These are phyloP conservation scores for Podospora pseudopauciseta DNA, from an alignment of 495 filamentous ascomycete species.

Conservation along the genomic window DNA sequence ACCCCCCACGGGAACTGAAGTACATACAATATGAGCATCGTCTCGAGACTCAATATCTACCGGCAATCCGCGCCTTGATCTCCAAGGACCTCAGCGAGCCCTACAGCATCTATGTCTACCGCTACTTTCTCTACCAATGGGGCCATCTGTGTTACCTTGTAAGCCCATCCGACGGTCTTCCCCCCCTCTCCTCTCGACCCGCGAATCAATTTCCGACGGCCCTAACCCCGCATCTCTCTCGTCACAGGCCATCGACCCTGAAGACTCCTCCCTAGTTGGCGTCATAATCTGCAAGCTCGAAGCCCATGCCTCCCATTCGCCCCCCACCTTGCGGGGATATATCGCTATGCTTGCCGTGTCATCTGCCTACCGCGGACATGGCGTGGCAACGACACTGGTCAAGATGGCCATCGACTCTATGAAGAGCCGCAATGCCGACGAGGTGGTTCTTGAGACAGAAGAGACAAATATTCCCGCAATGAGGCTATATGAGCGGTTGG, in stretches of 20 bases:
- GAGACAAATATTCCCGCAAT: slow-evolving; percentile 90
- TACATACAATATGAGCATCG: slow-evolving; percentile 81
- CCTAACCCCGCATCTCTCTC: not conserved
- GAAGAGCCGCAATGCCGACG: slow-evolving; percentile 78
- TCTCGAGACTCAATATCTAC: slow-evolving; percentile 76
- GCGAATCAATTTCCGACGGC: slow-evolving; percentile 13
- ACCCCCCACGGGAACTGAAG: slow-evolving; percentile 54
- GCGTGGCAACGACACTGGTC: slow-evolving; percentile 90
- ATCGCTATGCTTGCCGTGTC: slow-evolving; percentile 96
- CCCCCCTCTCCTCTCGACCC: not conserved
- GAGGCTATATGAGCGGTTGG: slow-evolving; percentile 88
- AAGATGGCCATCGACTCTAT: slow-evolving; percentile 90
- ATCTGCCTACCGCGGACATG: slow-evolving; percentile 70
- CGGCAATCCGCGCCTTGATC: slow-evolving; percentile 87
- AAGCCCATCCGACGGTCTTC: slow-evolving; percentile 13
- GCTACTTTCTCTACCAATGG: slow-evolving; percentile 99
- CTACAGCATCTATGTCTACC: slow-evolving; percentile 99
- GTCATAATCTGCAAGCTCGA: slow-evolving; percentile 98
- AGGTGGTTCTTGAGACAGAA: slow-evolving; percentile 96
- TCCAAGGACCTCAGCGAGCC: slow-evolving; percentile 97
- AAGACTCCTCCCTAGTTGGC: slow-evolving; percentile 58
- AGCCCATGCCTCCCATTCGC: slow-evolving; percentile 64
- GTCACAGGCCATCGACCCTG: slow-evolving; percentile 62
- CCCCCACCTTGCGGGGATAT: slow-evolving; percentile 83
- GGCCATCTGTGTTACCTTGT: slow-evolving; percentile 92